phyloP scores from a whole-genome alignment of 2,329 filamentous ascomycete genomes.

The Fusarium humuli region DNA sequence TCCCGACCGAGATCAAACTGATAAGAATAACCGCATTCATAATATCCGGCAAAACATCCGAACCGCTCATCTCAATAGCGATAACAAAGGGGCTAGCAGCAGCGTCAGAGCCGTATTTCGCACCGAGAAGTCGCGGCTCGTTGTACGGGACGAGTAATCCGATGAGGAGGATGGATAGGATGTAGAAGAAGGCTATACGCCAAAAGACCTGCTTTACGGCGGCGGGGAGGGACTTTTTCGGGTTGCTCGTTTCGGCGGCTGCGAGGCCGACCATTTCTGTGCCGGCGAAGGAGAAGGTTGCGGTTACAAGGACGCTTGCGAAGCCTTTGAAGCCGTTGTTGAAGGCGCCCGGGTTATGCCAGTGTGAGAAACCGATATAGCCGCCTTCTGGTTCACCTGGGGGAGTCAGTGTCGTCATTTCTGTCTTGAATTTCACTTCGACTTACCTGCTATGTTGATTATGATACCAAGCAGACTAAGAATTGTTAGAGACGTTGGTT shows the following conservation, averaged over 20 bases:
- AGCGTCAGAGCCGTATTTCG: constrained; percentile 68
- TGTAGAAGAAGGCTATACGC: constrained; percentile 90
- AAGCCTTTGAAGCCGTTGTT: constrained; percentile 84
- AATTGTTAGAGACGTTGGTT: constrained; percentile 8
- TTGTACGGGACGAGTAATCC: constrained; percentile 83
- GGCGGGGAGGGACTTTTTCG: constrained; percentile 82
- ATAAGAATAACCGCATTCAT: constrained; percentile 97
- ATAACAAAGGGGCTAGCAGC: constrained; percentile 92
- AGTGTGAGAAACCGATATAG: constrained; percentile 84
- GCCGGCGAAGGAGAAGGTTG: constrained; percentile 79
- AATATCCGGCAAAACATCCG: constrained; percentile 80
- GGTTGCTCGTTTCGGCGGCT: constrained; percentile 80
- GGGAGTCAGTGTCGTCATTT: not conserved
- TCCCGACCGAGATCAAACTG: constrained; percentile 90
- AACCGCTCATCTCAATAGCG: constrained; percentile 85
- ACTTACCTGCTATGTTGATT: constrained; percentile 78
- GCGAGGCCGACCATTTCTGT: constrained; percentile 81
- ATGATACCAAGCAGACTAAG: constrained; percentile 82
- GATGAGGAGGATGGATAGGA: constrained; percentile 82
- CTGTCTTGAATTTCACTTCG: too few relatives aligned
- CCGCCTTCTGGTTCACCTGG: constrained; percentile 67
- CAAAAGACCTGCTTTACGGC: constrained; percentile 95
- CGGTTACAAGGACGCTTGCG: constrained; percentile 81
- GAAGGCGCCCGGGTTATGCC: constrained; percentile 82
- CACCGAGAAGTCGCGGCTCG: constrained; percentile 70